phyloP scores from a whole-genome alignment of 257 asterid species.

The Misopates orontium region DNA sequence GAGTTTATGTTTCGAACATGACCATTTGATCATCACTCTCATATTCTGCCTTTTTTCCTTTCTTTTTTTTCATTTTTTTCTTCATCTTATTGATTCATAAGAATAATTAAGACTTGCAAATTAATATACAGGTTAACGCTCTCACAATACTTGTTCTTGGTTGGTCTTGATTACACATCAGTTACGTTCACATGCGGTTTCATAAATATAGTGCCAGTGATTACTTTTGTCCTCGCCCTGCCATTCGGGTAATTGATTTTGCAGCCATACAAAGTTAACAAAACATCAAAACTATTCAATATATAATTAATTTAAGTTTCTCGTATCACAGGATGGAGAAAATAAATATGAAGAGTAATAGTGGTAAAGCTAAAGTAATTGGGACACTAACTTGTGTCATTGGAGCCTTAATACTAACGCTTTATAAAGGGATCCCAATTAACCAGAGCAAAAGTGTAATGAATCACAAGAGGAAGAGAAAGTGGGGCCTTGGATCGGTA shows the following conservation, averaged over 20 bases:
- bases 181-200: constrained; percentile 76
- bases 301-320: not conserved
- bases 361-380: constrained; percentile 61
- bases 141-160: constrained; percentile 57
- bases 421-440: constrained; percentile 59
- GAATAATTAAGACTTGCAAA: not conserved
- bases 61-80: too few relatives aligned
- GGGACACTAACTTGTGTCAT: constrained; percentile 54
- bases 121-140: constrained; percentile 59
- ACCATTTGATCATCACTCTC: too few relatives aligned
- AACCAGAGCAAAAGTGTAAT: not conserved
- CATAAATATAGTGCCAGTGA: constrained; percentile 66
- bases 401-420: constrained; percentile 53
- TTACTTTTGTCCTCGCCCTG: constrained; percentile 64
- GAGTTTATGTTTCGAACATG: too few relatives aligned
- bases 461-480: constrained; percentile 17
- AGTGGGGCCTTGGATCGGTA: constrained; percentile 52
- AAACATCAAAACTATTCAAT: not conserved
- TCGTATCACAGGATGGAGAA: constrained; percentile 61
- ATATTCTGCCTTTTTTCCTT: too few relatives aligned
- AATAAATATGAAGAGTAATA: constrained; percentile 41
- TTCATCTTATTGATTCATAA: too few relatives aligned
- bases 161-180: constrained; percentile 74
- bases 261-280: not conserved
- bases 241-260: constrained; percentile 47